phyloP scores from a whole-genome alignment of 1,284 basidiomycete species.

The Blastosporella zonata region DNA sequence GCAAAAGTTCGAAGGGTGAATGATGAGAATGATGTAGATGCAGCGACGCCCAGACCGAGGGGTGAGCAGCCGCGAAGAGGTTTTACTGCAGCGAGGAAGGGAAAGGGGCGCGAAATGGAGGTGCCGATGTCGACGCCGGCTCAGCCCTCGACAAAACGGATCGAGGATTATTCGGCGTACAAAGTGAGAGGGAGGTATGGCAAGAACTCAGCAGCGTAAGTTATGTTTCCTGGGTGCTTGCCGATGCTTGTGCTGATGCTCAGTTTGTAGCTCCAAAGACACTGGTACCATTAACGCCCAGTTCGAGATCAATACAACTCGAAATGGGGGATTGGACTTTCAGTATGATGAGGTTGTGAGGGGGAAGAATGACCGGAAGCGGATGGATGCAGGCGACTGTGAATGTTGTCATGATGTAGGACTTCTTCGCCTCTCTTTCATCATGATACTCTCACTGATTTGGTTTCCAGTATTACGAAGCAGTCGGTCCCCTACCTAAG shows the following conservation, averaged over 20 bases:
- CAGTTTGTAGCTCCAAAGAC: slow-evolving; percentile 25
- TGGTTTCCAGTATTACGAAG: slow-evolving; percentile 70
- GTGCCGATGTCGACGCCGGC: slow-evolving; percentile 22
- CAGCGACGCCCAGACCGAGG: background rate
- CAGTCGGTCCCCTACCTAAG: slow-evolving; percentile 65
- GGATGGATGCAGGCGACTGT: slow-evolving; percentile 78
- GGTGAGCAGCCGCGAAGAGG: background rate
- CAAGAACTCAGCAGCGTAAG: slow-evolving; percentile 25
- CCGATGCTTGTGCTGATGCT: background rate
- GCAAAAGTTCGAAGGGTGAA: slow-evolving; percentile 23
- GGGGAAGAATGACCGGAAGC: slow-evolving; percentile 58
- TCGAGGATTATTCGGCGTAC: slow-evolving; percentile 43
- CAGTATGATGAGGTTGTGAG: slow-evolving; percentile 80
- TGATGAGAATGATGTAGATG: slow-evolving; percentile 2
- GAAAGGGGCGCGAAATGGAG: slow-evolving; percentile 14
- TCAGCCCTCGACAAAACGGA: slow-evolving; percentile 17
- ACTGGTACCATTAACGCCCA: slow-evolving; percentile 57
- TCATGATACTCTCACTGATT: background rate
- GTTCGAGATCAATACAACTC: slow-evolving; percentile 64
- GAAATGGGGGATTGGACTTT: slow-evolving; percentile 64
- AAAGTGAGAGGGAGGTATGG: slow-evolving; percentile 52
- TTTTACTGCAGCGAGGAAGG: slow-evolving; percentile 2
- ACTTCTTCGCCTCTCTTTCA: slow-evolving; percentile 11
- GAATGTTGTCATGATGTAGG: slow-evolving; percentile 80
- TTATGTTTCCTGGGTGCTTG: background rate